Base-by-base conservation (phyloP, 306 rosid genomes). In the Neltuma alba region DNA sequence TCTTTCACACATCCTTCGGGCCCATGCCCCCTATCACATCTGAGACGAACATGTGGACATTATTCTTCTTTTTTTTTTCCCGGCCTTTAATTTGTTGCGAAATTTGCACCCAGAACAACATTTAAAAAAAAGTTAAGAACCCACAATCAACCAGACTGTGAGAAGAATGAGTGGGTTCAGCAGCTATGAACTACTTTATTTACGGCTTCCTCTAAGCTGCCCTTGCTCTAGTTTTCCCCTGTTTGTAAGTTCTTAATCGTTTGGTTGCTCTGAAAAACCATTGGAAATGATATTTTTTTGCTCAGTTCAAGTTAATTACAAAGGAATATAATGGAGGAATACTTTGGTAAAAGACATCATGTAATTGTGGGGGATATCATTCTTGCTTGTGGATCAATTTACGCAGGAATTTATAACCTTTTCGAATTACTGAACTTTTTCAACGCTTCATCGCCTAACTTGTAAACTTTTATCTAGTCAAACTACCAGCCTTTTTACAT, bases 101-200 rank as follows among this genome's bases (percentile, higher is more conserved):
- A 41, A 6, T 7, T 41, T 42, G 21, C 36, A 68, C 33, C 50
- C n/a, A 67, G 36, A 44, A 70, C 13, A 70, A 14, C 8, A 44
- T 9, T n/a, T 20, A 25, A 7, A 66, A 12, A 9, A 11, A 21
- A 15, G 20, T 6, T 18, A 50, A 33, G 9, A 61, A 15, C n/a
- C 9, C 18, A 20, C n/a, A 11, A 6, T 27, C 55, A 25, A 69
- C 36, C 0, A 34, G 54, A 30, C 11, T 30, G 1, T 14, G 69
- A 13, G 61, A 61, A 68, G 54, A 66, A 83, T 88, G 85, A 71
- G 77, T 80, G 85, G 67, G 9, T 89, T 92, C 93, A 84, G 88
- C 79, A 91, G 94, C 76, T 91, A 90, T 37, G 97, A 88, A 90
- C 94, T 30, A 89, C 97, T 14, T 91, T 93, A 86, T 92, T 83